A percentile compares a stretch with the other conserved stretches of the same genome.
These are phyloP conservation scores for Pseudevernia furfuracea DNA, from an alignment of 495 filamentous ascomycete species.

Conservation along the genomic window DNA sequence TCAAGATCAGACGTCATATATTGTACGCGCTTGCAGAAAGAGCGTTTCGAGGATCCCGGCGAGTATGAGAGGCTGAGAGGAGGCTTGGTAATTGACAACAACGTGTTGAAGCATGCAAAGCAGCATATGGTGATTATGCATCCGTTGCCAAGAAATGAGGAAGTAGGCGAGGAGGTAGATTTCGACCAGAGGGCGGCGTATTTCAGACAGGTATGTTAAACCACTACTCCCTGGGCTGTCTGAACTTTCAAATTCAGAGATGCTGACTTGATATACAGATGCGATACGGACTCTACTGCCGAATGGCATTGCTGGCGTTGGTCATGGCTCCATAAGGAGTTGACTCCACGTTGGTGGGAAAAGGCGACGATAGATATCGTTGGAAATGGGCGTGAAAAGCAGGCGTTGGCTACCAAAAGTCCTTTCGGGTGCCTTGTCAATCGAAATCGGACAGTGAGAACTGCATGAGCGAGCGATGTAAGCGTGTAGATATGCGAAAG, in stretches of 20 bases:
- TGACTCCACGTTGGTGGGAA: not conserved
- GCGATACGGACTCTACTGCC: conserved; percentile 93
- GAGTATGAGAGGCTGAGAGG: conserved; percentile 84
- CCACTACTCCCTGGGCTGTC: conserved; percentile 1
- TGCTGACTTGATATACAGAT: conserved; percentile 58
- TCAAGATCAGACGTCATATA: conserved; percentile 83
- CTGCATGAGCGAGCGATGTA: not conserved
- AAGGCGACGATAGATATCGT: not conserved
- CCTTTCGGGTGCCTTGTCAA: not conserved
- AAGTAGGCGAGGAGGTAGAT: conserved; percentile 92
- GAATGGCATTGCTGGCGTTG: conserved; percentile 92
- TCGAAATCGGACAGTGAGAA: not conserved
- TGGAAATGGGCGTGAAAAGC: not conserved
- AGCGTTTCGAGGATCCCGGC: conserved; percentile 71
- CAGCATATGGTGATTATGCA: conserved; percentile 87
- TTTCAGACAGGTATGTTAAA: conserved; percentile 85
- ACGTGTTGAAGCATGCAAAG: conserved; percentile 87
- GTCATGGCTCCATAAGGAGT: conserved; percentile 58
- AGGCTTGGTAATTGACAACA: conserved; percentile 78
- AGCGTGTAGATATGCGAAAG: not conserved
- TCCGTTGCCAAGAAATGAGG: conserved; percentile 84
- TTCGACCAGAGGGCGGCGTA: conserved; percentile 96
- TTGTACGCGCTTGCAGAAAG: conserved; percentile 93
- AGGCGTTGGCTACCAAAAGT: not conserved
- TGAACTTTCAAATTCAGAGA: not conserved